Base-by-base conservation (phyloP, 2,329 filamentous ascomycete species). In the Fusarium ambrosium region DNA sequence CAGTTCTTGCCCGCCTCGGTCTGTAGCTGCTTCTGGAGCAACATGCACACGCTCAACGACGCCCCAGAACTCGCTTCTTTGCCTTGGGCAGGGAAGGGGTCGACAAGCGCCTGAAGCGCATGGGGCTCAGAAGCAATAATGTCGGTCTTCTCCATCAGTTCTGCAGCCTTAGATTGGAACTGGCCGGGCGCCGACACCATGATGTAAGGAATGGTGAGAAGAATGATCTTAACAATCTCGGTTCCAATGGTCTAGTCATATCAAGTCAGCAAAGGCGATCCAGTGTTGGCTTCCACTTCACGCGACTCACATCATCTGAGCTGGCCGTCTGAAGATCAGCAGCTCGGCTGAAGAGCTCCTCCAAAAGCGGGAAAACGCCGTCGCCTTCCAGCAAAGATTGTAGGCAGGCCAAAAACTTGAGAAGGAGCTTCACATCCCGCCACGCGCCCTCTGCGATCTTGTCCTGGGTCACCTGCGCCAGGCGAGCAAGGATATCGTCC, bases 221-320 rank as follows among this genome's bases (percentile, higher is more conserved):
- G 90, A 75, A 99, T 98, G 78, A 98, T 95, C 85, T 98, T 98
- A 82, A 98, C 95, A 37, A 99, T 90, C 85, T 98, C 97, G 48
- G 97, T 92, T 59, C 91, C 91, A 72, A 92, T 90, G 0, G 89
- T 92, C 89, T 92, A 39, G 48, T 14, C 27, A 32, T 22, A 63
- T 53, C 32, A 61, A 58, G 66, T 79, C 62, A 77, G 69, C 37
- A 62, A 22, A 29, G 16, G 22, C 11, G 37, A 55, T 45, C 37
- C 32, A 55, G 27, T 18, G 18, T 27, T 11, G 27, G 22, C 55
- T 62, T 45, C 20, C 66, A 32, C 39, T 48, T n/a, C 66, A 32
- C 39, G 53, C 24, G 60, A 87, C 93, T 87, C 84, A 97, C 95
- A 85, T 98, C 96, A 79, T 98, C 96, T 18, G 94, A 95, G 78